These are phyloP conservation scores for Cruciata laevipes DNA, from an alignment of 257 asterid genomes.

Conservation along the genomic window DNA sequence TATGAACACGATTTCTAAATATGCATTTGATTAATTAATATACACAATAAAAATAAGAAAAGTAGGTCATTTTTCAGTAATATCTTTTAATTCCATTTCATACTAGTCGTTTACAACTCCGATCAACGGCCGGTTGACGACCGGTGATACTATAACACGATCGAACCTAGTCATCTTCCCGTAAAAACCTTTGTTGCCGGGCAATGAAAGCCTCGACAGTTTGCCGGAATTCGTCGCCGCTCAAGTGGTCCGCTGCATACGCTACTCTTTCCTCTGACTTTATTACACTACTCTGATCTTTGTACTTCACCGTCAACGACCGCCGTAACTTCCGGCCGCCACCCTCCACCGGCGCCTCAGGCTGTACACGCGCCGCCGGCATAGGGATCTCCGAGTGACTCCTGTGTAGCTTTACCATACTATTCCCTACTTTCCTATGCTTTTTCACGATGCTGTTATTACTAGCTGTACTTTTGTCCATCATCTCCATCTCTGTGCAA, in stretches of 20 bases:
- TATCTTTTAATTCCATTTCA: too few relatives aligned
- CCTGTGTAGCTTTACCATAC: conserved; percentile 22
- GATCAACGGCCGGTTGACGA: too few relatives aligned
- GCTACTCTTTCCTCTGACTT: conserved; percentile 12
- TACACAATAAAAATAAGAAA: background rate
- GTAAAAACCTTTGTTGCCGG: conserved; percentile 60
- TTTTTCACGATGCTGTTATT: background rate
- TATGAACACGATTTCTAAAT: too few relatives aligned
- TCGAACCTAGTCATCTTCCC: conserved; percentile 61
- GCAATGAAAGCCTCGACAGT: conserved; percentile 80
- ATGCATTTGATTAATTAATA: too few relatives aligned
- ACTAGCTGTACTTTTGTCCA: background rate
- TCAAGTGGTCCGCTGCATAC: conserved; percentile 50
- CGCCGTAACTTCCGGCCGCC: conserved; percentile 35
- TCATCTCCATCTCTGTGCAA: background rate
- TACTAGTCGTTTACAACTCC: too few relatives aligned
- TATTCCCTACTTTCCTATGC: conserved; percentile 15
- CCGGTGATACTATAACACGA: too few relatives aligned
- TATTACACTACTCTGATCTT: conserved; percentile 14
- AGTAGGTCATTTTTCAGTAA: too few relatives aligned
- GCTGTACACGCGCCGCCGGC: conserved; percentile 8
- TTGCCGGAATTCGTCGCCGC: conserved; percentile 65
- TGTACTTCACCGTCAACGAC: conserved; percentile 42
- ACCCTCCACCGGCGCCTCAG: conserved; percentile 11
- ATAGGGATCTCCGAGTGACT: conserved; percentile 36